Conservation (phyloP, 208 protist genomes). For the Vickermania spadyakhi region DNA sequence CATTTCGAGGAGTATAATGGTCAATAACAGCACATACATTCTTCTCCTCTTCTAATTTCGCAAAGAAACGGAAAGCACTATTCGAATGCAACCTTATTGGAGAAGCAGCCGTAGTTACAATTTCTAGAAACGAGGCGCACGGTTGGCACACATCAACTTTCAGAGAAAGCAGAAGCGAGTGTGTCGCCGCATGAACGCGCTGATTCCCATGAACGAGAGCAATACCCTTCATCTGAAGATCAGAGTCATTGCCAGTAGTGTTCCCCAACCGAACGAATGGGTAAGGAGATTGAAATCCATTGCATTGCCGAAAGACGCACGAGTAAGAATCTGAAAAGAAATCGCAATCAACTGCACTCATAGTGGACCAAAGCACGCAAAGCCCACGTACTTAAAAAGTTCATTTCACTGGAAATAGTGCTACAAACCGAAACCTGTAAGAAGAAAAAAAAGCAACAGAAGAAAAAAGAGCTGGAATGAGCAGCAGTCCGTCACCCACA, state of each 20-base stretch:
- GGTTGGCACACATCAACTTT: neutral
- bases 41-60: constrained; percentile 2
- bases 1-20: neutral
- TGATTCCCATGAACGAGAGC: too few relatives aligned
- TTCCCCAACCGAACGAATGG: constrained; percentile 20
- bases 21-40: neutral
- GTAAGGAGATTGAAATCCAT: constrained; percentile 36
- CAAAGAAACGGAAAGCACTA: neutral
- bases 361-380: neutral
- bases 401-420: too few relatives aligned
- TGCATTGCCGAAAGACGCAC: constrained; percentile 32
- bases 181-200: too few relatives aligned
- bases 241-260: too few relatives aligned
- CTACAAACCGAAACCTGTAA: too few relatives aligned
- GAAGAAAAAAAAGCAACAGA: constrained; percentile 2
- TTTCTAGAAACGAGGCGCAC: constrained; percentile 1
- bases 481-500: neutral
- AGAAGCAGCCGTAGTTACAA: neutral
- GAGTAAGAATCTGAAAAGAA: constrained; percentile 41
- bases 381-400: too few relatives aligned
- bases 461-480: neutral
- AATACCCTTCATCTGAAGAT: too few relatives aligned
- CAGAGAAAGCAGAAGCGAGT: neutral
- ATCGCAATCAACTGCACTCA: constrained; percentile 23
- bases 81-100: neutral